phyloP scores from a whole-genome alignment of 2,329 filamentous ascomycete genomes.

The Neonectria punicea region DNA sequence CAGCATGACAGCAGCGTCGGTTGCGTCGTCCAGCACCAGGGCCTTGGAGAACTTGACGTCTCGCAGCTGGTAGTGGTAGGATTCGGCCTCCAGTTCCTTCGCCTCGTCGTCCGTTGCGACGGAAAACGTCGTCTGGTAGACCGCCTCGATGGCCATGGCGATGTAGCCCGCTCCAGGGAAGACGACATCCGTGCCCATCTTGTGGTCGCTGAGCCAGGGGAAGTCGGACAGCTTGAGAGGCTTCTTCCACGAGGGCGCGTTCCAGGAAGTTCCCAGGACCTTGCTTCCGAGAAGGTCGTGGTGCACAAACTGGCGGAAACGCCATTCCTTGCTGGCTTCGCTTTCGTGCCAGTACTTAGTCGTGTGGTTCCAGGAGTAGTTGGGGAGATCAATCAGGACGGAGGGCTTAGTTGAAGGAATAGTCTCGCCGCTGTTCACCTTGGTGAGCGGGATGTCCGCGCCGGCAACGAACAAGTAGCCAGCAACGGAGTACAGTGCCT shows the following conservation, averaged over 20 bases:
- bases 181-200: slow-evolving; percentile 52
- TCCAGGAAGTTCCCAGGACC: slow-evolving; percentile 45
- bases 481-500: slow-evolving; percentile 5
- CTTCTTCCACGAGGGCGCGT: slow-evolving; percentile 51
- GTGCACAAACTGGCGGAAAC: slow-evolving; percentile 50
- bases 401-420: slow-evolving; percentile 14
- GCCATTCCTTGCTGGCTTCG: slow-evolving; percentile 48
- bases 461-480: slow-evolving; percentile 15
- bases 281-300: slow-evolving; percentile 56
- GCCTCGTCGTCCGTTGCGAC: slow-evolving; percentile 1
- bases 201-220: slow-evolving; percentile 55
- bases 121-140: slow-evolving; percentile 41
- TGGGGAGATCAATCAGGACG: slow-evolving; percentile 51
- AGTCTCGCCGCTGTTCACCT: slow-evolving; percentile 12
- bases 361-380: slow-evolving; percentile 58
- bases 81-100: not conserved
- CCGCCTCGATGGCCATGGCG: slow-evolving; percentile 53
- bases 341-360: slow-evolving; percentile 57
- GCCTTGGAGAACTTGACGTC: slow-evolving; percentile 21
- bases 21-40: slow-evolving; percentile 15
- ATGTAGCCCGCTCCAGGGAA: slow-evolving; percentile 55
- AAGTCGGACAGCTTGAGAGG: slow-evolving; percentile 51
- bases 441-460: slow-evolving; percentile 2
- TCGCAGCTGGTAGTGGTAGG: slow-evolving; percentile 14
- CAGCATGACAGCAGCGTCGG: slow-evolving; percentile 12